A percentile compares a stretch with the other conserved stretches of the same genome.
These are phyloP conservation scores for Starmerella powellii DNA, from an alignment of 805 yeast genomes.

Conservation along the genomic window DNA sequence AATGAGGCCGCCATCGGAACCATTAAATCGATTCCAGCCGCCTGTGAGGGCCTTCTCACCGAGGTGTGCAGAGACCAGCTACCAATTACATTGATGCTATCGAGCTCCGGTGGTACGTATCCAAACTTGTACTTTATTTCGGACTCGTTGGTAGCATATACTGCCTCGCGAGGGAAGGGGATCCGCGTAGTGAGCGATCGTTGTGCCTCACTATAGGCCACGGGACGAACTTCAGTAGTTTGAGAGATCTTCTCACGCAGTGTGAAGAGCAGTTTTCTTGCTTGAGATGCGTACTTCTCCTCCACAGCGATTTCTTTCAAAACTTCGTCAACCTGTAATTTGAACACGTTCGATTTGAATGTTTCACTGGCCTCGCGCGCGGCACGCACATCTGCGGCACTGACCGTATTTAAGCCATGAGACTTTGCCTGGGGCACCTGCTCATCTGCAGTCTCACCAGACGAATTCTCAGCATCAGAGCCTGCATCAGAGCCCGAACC, in stretches of 20 bases:
- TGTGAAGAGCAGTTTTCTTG: constrained; percentile 45
- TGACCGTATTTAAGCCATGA: constrained; percentile 1
- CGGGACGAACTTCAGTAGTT: constrained; percentile 11
- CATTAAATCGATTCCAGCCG: constrained; percentile 63
- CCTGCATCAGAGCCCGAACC: too few relatives aligned
- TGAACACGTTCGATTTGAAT: constrained; percentile 90
- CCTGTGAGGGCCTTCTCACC: constrained; percentile 46
- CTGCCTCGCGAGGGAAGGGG: constrained; percentile 48
- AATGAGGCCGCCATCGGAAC: constrained; percentile 67
- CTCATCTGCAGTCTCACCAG: too few relatives aligned
- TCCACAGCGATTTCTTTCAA: constrained; percentile 67
- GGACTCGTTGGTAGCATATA: not conserved
- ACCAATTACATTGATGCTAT: constrained; percentile 66
- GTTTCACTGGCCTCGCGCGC: constrained; percentile 91
- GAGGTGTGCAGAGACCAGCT: constrained; percentile 81
- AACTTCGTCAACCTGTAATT: constrained; percentile 85
- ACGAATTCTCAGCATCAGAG: too few relatives aligned
- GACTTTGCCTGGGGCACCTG: too few relatives aligned
- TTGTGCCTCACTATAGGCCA: constrained; percentile 6
- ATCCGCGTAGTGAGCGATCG: constrained; percentile 28
- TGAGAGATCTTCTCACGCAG: constrained; percentile 40
- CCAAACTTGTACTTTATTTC: constrained; percentile 50
- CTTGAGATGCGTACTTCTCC: constrained; percentile 53
- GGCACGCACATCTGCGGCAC: constrained; percentile 64
- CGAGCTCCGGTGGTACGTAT: constrained; percentile 48